Percentiles rank a stretch among this genome's conserved stretches.
Evolutionary conservation across 352 stramenopile genomes (phyloP).

Genomic region (Globisporangium iwayamae): DNA sequence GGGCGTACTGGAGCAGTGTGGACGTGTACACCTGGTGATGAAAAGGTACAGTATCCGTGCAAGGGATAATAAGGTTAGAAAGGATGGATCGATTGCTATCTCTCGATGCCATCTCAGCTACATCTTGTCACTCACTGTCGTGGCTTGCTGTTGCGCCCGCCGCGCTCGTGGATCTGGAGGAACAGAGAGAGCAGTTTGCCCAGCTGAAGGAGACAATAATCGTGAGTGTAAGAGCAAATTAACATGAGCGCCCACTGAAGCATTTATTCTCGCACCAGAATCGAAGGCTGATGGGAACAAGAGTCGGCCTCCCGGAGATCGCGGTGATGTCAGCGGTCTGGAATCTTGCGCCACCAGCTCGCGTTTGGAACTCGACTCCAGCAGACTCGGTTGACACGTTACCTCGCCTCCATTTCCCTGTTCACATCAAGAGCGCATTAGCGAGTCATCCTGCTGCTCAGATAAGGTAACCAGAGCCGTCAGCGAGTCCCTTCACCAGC

Average conservation of each 20-base stretch:
- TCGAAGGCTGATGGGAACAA: slow-evolving; percentile 27
- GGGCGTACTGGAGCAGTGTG: slow-evolving; percentile 27
- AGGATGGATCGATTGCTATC: not conserved
- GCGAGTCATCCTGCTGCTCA: not conserved
- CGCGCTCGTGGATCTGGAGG: slow-evolving; percentile 26
- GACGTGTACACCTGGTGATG: slow-evolving; percentile 27
- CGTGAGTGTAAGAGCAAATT: not conserved
- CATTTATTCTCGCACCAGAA: slow-evolving; percentile 17
- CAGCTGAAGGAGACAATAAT: slow-evolving; percentile 9
- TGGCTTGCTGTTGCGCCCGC: slow-evolving; percentile 19
- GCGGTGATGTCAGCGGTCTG: slow-evolving; percentile 10
- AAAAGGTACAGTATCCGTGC: not conserved
- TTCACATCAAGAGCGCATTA: not conserved
- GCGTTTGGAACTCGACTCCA: slow-evolving; percentile 14
- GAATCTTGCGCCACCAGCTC: slow-evolving; percentile 11
- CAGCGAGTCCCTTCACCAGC: not conserved
- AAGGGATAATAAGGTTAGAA: not conserved
- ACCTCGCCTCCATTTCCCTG: slow-evolving; percentile 1
- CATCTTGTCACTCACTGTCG: not conserved
- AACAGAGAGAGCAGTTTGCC: slow-evolving; percentile 25
- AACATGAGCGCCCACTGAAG: not conserved
- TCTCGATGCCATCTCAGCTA: not conserved
- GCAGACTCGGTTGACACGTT: slow-evolving; percentile 3
- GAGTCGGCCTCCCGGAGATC: slow-evolving; percentile 18
- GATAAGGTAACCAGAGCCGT: not conserved